phyloP scores from a whole-genome alignment of 768 basidiomycete species.

The Rhizopogon salebrosus region DNA sequence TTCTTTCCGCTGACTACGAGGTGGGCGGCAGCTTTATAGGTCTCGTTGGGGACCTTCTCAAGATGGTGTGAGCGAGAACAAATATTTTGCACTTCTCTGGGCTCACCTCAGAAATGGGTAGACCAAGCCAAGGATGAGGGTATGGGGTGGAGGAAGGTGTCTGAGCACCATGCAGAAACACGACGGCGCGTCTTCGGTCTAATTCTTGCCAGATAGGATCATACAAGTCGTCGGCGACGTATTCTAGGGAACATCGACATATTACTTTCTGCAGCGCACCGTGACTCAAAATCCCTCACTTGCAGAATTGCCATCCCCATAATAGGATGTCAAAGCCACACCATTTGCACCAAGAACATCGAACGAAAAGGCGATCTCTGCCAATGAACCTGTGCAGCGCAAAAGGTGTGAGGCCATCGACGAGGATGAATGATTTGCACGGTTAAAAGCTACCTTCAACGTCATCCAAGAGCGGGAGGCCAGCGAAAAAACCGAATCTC shows the following conservation, averaged over 20 bases:
- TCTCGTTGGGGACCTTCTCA: conserved; percentile 76
- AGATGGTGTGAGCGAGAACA: neutral
- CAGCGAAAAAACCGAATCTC: conserved; percentile 69
- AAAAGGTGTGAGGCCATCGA: conserved; percentile 4
- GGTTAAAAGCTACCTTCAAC: conserved; percentile 40
- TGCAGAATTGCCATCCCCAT: conserved; percentile 49
- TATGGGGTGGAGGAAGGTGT: conserved; percentile 57
- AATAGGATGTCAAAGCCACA: conserved; percentile 61
- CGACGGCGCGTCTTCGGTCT: conserved; percentile 49
- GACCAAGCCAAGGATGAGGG: conserved; percentile 58
- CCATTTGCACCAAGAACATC: conserved; percentile 62
- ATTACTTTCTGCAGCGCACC: neutral
- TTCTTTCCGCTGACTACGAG: conserved; percentile 70
- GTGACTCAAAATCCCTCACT: conserved; percentile 33
- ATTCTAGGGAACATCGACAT: conserved; percentile 35
- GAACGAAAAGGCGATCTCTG: conserved; percentile 56
- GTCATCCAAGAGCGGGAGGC: conserved; percentile 57
- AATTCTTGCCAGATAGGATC: conserved; percentile 71
- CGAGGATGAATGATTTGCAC: neutral
- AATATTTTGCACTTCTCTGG: conserved; percentile 2
- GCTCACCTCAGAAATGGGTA: conserved; percentile 63
- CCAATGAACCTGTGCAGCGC: conserved; percentile 41
- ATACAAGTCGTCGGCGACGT: conserved; percentile 60
- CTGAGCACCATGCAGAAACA: conserved; percentile 73
- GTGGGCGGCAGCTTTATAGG: conserved; percentile 76